A percentile compares a stretch with the other conserved stretches of the same genome.
phyloP scores from a whole-genome alignment of 441 rosid species.

The Populus hybrid region DNA sequence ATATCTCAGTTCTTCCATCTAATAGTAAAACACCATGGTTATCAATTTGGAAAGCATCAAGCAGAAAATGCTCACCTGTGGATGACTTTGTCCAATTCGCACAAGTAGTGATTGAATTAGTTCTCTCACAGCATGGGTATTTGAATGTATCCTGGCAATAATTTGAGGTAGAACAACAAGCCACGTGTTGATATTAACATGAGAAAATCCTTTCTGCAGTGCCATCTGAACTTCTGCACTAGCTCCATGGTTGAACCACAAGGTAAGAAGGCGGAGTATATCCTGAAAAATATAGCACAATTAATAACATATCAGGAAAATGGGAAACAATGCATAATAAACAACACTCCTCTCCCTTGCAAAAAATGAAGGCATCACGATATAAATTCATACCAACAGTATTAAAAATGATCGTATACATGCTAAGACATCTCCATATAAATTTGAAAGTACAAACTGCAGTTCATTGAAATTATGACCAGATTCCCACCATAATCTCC shows the following conservation, averaged over 20 bases:
- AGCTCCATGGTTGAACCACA: conserved; percentile 99
- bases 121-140: conserved; percentile 92
- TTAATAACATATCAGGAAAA: neutral
- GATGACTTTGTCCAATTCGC: conserved; percentile 96
- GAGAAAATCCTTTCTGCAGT: conserved; percentile 77
- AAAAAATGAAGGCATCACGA: neutral
- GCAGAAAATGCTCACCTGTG: conserved; percentile 70
- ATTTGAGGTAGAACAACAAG: conserved; percentile 98
- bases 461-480: neutral
- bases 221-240: conserved; percentile 92
- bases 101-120: conserved; percentile 92
- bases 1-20: neutral
- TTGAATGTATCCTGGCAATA: conserved; percentile 99
- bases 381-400: neutral
- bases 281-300: conserved; percentile 58
- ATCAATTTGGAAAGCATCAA: conserved; percentile 6
- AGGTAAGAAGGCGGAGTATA: conserved; percentile 96
- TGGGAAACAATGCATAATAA: neutral
- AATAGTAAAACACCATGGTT: neutral
- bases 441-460: neutral
- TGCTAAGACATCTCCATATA: neutral
- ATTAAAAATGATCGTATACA: neutral
- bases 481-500: neutral
- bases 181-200: conserved; percentile 98
- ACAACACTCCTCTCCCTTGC: neutral